A percentile compares a stretch with the other conserved stretches of the same genome.
Evolutionary conservation across 139 green algal genomes (phyloP).

Genomic region (Chlamydomonas schloesseri): DNA sequence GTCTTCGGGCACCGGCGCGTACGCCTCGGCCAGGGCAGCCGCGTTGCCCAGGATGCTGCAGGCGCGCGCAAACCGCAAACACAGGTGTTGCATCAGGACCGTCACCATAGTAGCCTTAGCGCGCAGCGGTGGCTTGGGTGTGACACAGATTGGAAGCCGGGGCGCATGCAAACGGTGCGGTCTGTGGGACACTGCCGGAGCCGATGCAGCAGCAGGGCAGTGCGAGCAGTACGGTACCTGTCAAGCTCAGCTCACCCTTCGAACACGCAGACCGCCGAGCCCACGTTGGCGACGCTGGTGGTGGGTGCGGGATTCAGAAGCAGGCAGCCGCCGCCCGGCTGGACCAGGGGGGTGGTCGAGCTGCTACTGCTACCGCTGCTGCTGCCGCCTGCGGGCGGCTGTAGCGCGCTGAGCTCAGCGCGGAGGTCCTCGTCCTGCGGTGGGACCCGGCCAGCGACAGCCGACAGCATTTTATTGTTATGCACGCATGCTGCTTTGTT

Average conservation of each 20-base stretch:
- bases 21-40: background rate
- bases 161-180: too few species aligned
- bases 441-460: background rate
- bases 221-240: too few species aligned
- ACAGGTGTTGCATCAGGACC: too few species aligned
- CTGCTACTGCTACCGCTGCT: background rate
- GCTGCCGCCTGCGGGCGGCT: background rate
- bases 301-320: background rate
- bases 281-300: constrained; percentile 16
- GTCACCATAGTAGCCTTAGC: too few species aligned
- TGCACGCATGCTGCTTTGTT: too few species aligned
- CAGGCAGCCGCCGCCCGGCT: constrained; percentile 37
- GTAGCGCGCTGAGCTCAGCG: background rate
- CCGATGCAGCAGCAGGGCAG: too few species aligned
- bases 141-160: too few species aligned
- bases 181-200: too few species aligned
- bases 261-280: constrained; percentile 27
- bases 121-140: background rate
- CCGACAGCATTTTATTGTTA: too few species aligned
- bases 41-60: constrained; percentile 2
- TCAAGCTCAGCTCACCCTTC: constrained; percentile 34
- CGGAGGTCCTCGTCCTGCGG: constrained; percentile 24
- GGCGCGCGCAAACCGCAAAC: too few species aligned
- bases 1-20: constrained; percentile 20
- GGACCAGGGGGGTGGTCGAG: background rate